Percentiles rank a stretch among this genome's conserved stretches.
Evolutionary conservation across 2,329 filamentous ascomycete genomes (phyloP).

Genomic region (Alternaria ventricosa): DNA sequence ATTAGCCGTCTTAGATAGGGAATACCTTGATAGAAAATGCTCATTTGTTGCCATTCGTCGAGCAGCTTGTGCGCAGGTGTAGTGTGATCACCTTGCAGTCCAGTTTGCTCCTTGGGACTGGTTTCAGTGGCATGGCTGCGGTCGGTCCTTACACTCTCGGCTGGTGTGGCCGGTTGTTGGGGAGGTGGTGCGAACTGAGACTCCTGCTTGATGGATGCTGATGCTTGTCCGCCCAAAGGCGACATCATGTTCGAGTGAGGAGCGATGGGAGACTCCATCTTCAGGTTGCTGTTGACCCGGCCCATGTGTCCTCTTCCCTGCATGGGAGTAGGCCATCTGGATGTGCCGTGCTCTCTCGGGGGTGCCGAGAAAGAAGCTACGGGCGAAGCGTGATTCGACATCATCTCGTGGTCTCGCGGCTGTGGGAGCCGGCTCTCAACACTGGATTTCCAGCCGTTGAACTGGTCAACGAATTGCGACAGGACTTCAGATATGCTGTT

Average conservation of each 20-base stretch:
- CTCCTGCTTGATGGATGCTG: conserved; percentile 44
- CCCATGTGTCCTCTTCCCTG: conserved; percentile 33
- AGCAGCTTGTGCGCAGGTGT: conserved; percentile 87
- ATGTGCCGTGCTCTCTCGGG: conserved; percentile 32
- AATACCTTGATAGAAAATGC: conserved; percentile 62
- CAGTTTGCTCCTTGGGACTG: conserved; percentile 31
- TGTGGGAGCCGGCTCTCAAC: conserved; percentile 38
- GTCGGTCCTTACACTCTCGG: conserved; percentile 41
- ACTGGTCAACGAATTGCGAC: conserved; percentile 37
- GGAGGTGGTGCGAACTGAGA: conserved; percentile 23
- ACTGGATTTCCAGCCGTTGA: conserved; percentile 43
- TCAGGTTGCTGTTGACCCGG: conserved; percentile 42
- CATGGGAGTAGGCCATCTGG: conserved; percentile 39
- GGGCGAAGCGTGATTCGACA: conserved; percentile 39
- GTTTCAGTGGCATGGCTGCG: conserved; percentile 24
- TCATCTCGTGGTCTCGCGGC: conserved; percentile 19
- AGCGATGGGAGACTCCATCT: conserved; percentile 41
- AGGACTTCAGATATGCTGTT: conserved; percentile 45
- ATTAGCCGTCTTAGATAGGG: conserved; percentile 67
- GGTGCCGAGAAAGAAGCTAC: conserved; percentile 33
- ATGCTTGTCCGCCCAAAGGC: conserved; percentile 27
- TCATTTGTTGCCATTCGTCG: conserved; percentile 63
- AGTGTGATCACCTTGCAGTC: conserved; percentile 84
- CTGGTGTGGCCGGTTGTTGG: conserved; percentile 42
- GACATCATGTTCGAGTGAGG: conserved; percentile 38